phyloP scores from a whole-genome alignment of 352 stramenopile species.

The Globisporangium solare region DNA sequence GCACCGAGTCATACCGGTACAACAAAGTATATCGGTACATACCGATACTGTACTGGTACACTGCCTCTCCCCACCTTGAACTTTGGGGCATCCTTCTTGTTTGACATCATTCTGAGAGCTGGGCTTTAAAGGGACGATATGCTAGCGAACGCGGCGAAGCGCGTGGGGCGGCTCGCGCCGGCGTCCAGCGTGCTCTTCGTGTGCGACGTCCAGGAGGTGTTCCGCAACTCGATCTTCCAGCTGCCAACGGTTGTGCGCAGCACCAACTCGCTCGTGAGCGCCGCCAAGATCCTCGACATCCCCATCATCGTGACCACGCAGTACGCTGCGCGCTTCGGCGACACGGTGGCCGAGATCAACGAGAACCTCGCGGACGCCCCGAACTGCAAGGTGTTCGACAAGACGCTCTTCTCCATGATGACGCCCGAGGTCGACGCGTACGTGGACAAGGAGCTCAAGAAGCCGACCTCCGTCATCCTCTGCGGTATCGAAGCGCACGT shows the following conservation, averaged over 20 bases:
- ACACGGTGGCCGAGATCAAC: slow-evolving; percentile 78
- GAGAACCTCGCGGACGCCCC: slow-evolving; percentile 39
- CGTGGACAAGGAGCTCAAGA: slow-evolving; percentile 39
- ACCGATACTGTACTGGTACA: too few relatives aligned
- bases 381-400: slow-evolving; percentile 89
- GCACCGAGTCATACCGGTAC: too few relatives aligned
- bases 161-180: slow-evolving; percentile 50
- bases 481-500: slow-evolving; percentile 97
- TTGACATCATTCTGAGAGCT: too few relatives aligned
- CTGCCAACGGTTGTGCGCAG: slow-evolving; percentile 88
- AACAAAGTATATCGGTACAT: too few relatives aligned
- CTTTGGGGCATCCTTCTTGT: too few relatives aligned
- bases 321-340: slow-evolving; percentile 93
- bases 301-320: slow-evolving; percentile 95
- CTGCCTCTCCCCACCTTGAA: too few relatives aligned
- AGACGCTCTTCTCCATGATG: slow-evolving; percentile 98
- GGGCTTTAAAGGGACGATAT: too few relatives aligned
- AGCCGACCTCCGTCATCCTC: slow-evolving; percentile 88
- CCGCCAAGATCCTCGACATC: slow-evolving; percentile 85
- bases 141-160: slow-evolving; percentile 6
- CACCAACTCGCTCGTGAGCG: slow-evolving; percentile 66
- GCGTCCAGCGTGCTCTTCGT: slow-evolving; percentile 89
- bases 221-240: slow-evolving; percentile 91
- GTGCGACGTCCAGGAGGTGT: slow-evolving; percentile 97
- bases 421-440: slow-evolving; percentile 89